phyloP scores from a whole-genome alignment of 2,329 filamentous ascomycete genomes.

The Fusarium oxysporum region DNA sequence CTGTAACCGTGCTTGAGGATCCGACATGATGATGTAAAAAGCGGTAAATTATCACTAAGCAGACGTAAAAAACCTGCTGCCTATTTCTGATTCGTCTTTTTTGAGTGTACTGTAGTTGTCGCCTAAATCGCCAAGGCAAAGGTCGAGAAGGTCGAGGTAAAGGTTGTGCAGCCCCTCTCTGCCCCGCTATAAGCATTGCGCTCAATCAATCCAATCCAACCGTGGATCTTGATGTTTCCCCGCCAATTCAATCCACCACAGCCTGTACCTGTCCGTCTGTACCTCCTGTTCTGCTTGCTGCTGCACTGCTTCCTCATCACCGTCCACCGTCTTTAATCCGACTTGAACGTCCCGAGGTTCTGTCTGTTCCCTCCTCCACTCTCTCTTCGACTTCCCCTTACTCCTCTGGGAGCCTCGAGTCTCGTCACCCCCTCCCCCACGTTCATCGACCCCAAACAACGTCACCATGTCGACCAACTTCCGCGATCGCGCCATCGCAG shows the following conservation, averaged over 20 bases:
- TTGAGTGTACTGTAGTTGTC: constrained; percentile 3
- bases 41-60: constrained; percentile 8
- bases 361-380: not conserved
- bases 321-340: constrained; percentile 22
- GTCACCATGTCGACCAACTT: constrained; percentile 93
- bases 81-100: constrained; percentile 13
- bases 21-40: constrained; percentile 65
- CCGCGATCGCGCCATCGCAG: constrained; percentile 93
- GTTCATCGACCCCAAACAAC: constrained; percentile 22
- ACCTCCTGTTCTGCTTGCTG: not conserved
- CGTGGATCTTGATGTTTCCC: constrained; percentile 50
- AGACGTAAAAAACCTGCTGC: not conserved
- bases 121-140: constrained; percentile 25
- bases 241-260: constrained; percentile 49
- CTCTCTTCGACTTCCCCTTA: not conserved
- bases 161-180: constrained; percentile 46
- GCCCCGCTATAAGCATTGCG: constrained; percentile 51
- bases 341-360: constrained; percentile 4
- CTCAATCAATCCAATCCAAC: constrained; percentile 27
- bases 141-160: constrained; percentile 5
- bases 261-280: constrained; percentile 14
- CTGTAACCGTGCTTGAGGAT: constrained; percentile 82
- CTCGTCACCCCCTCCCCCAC: constrained; percentile 27
- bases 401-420: not conserved
- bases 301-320: constrained; percentile 40